Percentiles rank a stretch among this genome's conserved stretches.
Evolutionary conservation across 75 land plant genomes (phyloP).

Genomic region (Cupressus sempervirens): DNA sequence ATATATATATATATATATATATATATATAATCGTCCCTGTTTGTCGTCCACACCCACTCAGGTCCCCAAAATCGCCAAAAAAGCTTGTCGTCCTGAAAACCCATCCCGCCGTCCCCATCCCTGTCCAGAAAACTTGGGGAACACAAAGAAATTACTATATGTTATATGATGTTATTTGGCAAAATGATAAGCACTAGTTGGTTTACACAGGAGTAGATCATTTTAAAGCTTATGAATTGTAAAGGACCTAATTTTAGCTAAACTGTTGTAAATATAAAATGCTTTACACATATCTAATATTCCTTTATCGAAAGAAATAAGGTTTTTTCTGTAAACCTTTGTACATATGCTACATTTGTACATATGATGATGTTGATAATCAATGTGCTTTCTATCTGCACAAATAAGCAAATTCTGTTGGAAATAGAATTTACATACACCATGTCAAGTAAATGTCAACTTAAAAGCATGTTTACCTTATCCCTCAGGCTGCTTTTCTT

Average conservation of each 20-base stretch:
- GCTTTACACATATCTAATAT: not conserved
- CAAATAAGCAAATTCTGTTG: not conserved
- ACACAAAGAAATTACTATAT: no score
- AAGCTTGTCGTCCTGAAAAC: no score
- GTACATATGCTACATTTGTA: not conserved
- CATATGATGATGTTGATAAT: not conserved
- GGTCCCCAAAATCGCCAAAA: no score
- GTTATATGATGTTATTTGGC: no score
- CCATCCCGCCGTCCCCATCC: no score
- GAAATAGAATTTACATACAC: not conserved
- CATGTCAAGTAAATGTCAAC: not conserved
- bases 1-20: no score
- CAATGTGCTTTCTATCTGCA: not conserved
- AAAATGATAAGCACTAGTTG: not conserved
- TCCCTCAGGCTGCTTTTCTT: slow-evolving; percentile 7
- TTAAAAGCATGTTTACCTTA: slow-evolving; percentile 7
- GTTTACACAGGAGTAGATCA: not conserved
- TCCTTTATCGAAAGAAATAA: not conserved
- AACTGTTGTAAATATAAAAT: not conserved
- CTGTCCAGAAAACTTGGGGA: no score
- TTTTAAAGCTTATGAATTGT: not conserved
- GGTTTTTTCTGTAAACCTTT: not conserved
- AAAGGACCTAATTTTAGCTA: not conserved
- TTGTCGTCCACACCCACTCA: no score
- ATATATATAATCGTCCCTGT: no score